Evolutionary conservation across 176 grass and related monocot genomes (phyloP).

Genomic region (Raddia distichophylla): DNA sequence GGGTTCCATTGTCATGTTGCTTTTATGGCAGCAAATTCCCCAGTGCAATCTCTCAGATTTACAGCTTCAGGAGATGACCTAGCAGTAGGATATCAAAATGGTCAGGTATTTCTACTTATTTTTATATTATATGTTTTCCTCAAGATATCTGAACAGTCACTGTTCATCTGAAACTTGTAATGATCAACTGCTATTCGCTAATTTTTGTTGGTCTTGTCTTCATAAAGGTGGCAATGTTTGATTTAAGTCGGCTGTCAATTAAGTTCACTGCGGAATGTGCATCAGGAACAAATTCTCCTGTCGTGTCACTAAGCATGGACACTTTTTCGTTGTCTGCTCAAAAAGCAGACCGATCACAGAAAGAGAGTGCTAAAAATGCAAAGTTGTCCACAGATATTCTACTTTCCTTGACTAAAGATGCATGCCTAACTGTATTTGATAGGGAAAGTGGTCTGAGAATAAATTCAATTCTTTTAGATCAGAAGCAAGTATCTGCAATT

Average conservation of each 20-base stretch:
- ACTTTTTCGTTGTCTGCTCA: conserved; percentile 22
- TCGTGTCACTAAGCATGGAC: conserved; percentile 56
- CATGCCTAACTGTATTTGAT: conserved; percentile 59
- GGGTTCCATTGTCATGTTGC: conserved; percentile 80
- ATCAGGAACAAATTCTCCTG: conserved; percentile 72
- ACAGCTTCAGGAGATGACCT: conserved; percentile 58
- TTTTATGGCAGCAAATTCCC: conserved; percentile 58
- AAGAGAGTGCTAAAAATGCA: conserved; percentile 41
- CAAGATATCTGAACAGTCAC: conserved; percentile 26
- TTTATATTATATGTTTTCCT: conserved; percentile 15
- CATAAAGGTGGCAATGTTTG: conserved; percentile 78
- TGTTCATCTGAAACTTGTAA: conserved; percentile 31
- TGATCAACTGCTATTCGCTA: conserved; percentile 30
- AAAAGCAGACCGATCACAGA: conserved; percentile 47
- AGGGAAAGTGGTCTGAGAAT: conserved; percentile 51
- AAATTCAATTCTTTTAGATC: conserved; percentile 58
- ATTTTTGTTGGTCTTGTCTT: conserved; percentile 42
- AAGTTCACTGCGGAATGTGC: conserved; percentile 67
- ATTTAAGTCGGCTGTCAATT: conserved; percentile 63
- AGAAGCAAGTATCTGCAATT: conserved; percentile 63
- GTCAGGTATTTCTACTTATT: conserved; percentile 64
- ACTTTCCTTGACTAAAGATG: conserved; percentile 79
- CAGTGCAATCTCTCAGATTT: conserved; percentile 56
- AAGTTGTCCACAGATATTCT: conserved; percentile 53
- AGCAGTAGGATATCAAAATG: conserved; percentile 77